phyloP scores from a whole-genome alignment of 2,329 filamentous ascomycete genomes.

The Ascochyta lentis region DNA sequence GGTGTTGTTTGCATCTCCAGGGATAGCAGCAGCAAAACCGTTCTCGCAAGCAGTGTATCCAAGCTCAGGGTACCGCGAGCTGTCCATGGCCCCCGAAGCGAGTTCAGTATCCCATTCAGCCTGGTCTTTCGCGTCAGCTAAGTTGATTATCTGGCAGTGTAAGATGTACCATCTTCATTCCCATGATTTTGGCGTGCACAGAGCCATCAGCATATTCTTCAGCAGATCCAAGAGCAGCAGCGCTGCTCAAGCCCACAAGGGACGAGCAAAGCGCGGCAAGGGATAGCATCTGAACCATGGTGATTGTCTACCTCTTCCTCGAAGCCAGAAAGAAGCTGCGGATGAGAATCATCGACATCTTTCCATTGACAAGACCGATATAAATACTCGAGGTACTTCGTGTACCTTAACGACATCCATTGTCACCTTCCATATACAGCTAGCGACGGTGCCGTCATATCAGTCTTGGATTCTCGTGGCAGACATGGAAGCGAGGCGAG shows the following conservation, averaged over 20 bases:
- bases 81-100: conserved; percentile 37
- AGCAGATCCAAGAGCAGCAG: conserved; percentile 31
- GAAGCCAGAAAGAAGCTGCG: background rate
- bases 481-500: conserved; percentile 10
- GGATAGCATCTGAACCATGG: conserved; percentile 24
- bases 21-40: conserved; percentile 43
- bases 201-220: conserved; percentile 45
- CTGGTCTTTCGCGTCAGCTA: conserved; percentile 16
- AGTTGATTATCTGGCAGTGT: too few species aligned
- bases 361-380: background rate
- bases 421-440: conserved; percentile 12
- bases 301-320: background rate
- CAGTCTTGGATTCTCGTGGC: conserved; percentile 11
- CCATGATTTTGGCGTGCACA: conserved; percentile 45
- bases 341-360: conserved; percentile 5
- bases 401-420: conserved; percentile 7
- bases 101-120: conserved; percentile 36
- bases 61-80: conserved; percentile 37
- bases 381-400: conserved; percentile 7
- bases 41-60: conserved; percentile 40
- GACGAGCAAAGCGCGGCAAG: conserved; percentile 25
- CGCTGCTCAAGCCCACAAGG: conserved; percentile 28
- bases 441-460: conserved; percentile 11
- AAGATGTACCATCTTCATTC: conserved; percentile 35
- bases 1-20: conserved; percentile 43